Evolutionary conservation across 1,139 yeast genomes (phyloP).

Genomic region (Debaryomyces singareniensis): DNA sequence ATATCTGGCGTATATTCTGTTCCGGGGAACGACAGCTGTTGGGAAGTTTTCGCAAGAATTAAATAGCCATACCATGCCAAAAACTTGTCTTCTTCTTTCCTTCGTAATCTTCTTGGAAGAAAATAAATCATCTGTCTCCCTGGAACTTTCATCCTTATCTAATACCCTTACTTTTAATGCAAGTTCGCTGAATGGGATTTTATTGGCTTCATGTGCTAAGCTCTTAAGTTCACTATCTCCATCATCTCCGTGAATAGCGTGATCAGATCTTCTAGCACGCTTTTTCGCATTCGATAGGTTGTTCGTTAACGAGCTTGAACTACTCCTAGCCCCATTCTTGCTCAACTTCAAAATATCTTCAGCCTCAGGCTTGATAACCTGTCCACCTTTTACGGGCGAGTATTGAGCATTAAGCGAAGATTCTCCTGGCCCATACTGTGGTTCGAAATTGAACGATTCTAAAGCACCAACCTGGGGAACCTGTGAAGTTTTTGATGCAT

Average conservation of each 20-base stretch:
- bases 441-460: no score
- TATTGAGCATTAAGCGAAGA: no score
- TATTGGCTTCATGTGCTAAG: slow-evolving; percentile 38
- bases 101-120: slow-evolving; percentile 21
- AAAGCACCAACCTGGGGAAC: no score
- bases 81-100: slow-evolving; percentile 68
- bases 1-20: slow-evolving; percentile 74
- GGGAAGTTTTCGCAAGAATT: slow-evolving; percentile 60
- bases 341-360: no score
- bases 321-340: no score
- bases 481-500: no score
- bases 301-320: no score
- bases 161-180: slow-evolving; percentile 43
- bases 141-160: slow-evolving; percentile 27
- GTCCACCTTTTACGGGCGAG: no score
- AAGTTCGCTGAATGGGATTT: slow-evolving; percentile 42
- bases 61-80: slow-evolving; percentile 77
- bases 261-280: slow-evolving; percentile 27
- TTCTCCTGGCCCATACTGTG: no score
- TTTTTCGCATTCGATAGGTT: no score
- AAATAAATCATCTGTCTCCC: slow-evolving; percentile 7
- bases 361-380: no score
- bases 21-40: slow-evolving; percentile 77
- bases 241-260: slow-evolving; percentile 34
- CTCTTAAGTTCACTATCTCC: slow-evolving; percentile 38